Conservation (phyloP, 192 early-diverging fungal species). For the Diversispora epigaea region DNA sequence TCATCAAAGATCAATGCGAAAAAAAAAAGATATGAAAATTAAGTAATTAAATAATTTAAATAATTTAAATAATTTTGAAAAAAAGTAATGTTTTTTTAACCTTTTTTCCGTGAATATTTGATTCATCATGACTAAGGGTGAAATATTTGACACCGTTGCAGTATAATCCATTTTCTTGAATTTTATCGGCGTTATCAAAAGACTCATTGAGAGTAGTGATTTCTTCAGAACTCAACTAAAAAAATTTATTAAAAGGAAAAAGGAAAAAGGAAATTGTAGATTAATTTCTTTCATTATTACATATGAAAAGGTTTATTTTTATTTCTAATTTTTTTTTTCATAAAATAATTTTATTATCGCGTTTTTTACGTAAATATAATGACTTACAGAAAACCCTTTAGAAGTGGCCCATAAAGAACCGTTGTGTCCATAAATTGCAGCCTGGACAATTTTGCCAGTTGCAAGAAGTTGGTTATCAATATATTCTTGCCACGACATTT, state of each 20-base stretch:
- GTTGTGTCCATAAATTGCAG: constrained; percentile 81
- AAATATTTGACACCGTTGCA: constrained; percentile 72
- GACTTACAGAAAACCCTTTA: constrained; percentile 66
- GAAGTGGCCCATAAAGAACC: constrained; percentile 82
- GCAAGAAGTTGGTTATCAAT: constrained; percentile 80
- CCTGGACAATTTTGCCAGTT: constrained; percentile 69
- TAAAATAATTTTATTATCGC: background rate
- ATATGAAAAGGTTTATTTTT: background rate
- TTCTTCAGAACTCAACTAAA: constrained; percentile 56
- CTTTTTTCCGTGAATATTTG: constrained; percentile 79
- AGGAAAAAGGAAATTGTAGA: background rate
- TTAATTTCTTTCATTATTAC: background rate
- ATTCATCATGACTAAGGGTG: constrained; percentile 62
- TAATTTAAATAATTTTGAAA: background rate
- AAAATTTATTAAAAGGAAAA: constrained; percentile 8
- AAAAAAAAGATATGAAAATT: background rate
- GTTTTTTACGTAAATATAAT: background rate
- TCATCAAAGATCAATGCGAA: no score
- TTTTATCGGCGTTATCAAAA: constrained; percentile 58
- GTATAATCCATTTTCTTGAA: constrained; percentile 65
- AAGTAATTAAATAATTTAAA: background rate
- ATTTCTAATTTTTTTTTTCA: background rate
- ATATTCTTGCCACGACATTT: constrained; percentile 81
- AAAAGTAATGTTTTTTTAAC: constrained; percentile 36
- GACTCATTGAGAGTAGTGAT: constrained; percentile 53